Conservation (phyloP, 805 yeast species). For the Kazachstania africana region DNA sequence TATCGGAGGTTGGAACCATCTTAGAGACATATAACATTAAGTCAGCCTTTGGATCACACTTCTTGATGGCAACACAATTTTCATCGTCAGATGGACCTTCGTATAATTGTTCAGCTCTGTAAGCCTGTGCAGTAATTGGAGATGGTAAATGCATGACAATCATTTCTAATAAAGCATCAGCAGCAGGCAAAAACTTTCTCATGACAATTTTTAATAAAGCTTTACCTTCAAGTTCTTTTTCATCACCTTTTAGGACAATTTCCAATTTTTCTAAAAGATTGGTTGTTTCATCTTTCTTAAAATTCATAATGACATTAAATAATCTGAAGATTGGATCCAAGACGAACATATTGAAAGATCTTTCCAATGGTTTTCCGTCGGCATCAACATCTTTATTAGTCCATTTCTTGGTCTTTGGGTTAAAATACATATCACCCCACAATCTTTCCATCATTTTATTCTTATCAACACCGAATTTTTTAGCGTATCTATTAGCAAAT, state of each 20-base stretch:
- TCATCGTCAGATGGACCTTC: constrained; percentile 97
- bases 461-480: constrained; percentile 99
- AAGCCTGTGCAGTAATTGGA: constrained; percentile 96
- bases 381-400: constrained; percentile 92
- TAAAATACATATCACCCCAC: constrained; percentile 99
- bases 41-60: constrained; percentile 97
- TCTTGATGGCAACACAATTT: constrained; percentile 82
- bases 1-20: constrained; percentile 99
- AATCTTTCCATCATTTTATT: constrained; percentile 96
- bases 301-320: constrained; percentile 95
- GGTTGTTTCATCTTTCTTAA: constrained; percentile 95
- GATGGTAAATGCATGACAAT: constrained; percentile 97
- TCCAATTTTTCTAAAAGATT: constrained; percentile 86
- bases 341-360: constrained; percentile 99
- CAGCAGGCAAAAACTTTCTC: constrained; percentile 99
- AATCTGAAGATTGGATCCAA: constrained; percentile 98
- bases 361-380: constrained; percentile 88
- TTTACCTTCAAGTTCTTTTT: constrained; percentile 97
- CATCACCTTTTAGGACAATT: constrained; percentile 86
- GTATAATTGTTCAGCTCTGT: constrained; percentile 98
- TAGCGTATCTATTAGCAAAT: constrained; percentile 94
- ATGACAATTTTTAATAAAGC: constrained; percentile 95
- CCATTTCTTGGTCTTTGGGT: constrained; percentile 99
- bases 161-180: constrained; percentile 98
- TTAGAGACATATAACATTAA: constrained; percentile 98